Base-by-base conservation (phyloP, 345 rosid species). In the Corchorus capsularis region DNA sequence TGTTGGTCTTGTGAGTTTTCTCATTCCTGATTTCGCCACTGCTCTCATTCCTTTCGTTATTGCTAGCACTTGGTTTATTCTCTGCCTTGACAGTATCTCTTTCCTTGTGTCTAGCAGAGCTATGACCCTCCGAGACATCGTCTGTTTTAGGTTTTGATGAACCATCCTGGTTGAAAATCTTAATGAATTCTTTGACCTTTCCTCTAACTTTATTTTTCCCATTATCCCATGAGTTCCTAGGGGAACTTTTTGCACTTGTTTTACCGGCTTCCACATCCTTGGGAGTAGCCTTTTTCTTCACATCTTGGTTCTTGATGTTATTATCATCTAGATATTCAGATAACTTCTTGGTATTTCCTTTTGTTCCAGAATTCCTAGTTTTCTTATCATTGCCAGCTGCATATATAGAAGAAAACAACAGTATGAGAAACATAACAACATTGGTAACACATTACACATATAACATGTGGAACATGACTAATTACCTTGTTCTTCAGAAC, bases 141-240 rank as follows among this genome's bases (percentile, higher is more conserved):
- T 60, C 84, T 5, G 62, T 1, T 52, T 65, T 84, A 14, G 84
- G 77, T 61, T 81, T 84, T 62, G 77, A 39, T 67, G 91, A 67
- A 78, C 82, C 22, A 81, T 82, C 97, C 82, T 86, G 93, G 73
- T 83, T 93, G 84, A 93, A 93, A 52, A 89, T 84, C 74, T 89
- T 90, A 53, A 93, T 83, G 71, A 93, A 94, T n/a, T 91, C 97
- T 81, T 83, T 91, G 64, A 94, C 92, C 83, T 84, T 94, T 81
- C 93, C 94, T 71, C 64, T 83, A 47, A 13, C 84, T 76, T 86
- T 81, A 63, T 63, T 79, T 79, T 85, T 89, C 63, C 73, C 82
- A 39, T 62, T 75, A 74, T 86, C 89, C 32, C 49, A 59, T 15
- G 72, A 71, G 57, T 66, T 77, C 8, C 47, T 77, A 15, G 88